Evolutionary conservation across 495 filamentous ascomycete genomes (phyloP), one percentile per base, ranked within the genome.

Genomic region (Pseudoneurospora amorphoporcata): DNA sequence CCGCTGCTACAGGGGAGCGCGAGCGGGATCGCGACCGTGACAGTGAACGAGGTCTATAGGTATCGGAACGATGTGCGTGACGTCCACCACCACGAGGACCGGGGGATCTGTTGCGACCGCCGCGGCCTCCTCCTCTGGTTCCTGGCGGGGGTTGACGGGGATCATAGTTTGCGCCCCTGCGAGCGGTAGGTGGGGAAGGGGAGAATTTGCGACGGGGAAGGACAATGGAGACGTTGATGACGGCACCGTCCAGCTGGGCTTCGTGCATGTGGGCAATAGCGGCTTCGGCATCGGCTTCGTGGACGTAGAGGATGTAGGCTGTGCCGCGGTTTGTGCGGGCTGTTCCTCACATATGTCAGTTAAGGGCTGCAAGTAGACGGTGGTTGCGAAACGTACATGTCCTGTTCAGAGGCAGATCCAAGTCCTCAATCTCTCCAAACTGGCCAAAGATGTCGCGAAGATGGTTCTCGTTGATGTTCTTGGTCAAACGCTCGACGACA

Each of bases 201-300:
- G 87, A 86, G 73, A 89, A 79, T 76, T 88, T 85, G 72, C 92
- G 91, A 69, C 93, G 91, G 1, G 95, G 95, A 35, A 98, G 84
- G 35, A 98, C 94, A 75, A 98, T 97, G 70, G 94, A 97, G 37
- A 99, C 95, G 75, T 90, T 92, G 79, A 99, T 90, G 23, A 90
- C 82, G 17, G 91, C 87, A 45, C 95, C 96, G 83, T 99, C 95
- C 58, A 99, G 83, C 75, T 98, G 93, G 16, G 93, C 93, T 85
- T 99, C 95, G 80, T 99, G 96, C 96, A 99, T 98, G 78, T 97
- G 92, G 65, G 94, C 89, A 75, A 99, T 96, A 35, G 95, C 95
- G 19, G 89, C 85, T 77, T 97, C 93, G 42, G 95, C 96, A 75
- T 94, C 91, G 61, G 89, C 85, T 43, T 93, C 88, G 69, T 90